Evolutionary conservation across 192 early-diverging fungal species (phyloP).

Genomic region (Obelidium mucronatum): DNA sequence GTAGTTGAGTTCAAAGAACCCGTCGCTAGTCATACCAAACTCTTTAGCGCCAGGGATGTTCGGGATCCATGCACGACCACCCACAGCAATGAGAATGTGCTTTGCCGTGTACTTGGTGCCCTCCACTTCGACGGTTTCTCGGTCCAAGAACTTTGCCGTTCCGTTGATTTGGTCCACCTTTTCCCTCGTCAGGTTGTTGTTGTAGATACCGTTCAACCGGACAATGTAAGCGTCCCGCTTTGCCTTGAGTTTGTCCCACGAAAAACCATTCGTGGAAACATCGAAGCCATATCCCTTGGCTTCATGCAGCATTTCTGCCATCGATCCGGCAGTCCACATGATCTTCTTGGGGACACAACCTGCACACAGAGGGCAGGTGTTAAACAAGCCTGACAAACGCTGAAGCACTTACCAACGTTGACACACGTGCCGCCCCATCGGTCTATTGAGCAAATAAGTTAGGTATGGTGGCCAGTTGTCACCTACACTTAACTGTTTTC

Average conservation of each 20-base stretch:
- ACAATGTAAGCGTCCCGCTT: slow-evolving; percentile 96
- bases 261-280: slow-evolving; percentile 64
- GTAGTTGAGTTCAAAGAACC: slow-evolving; percentile 92
- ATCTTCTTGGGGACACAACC: slow-evolving; percentile 74
- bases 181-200: slow-evolving; percentile 87
- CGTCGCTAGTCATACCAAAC: slow-evolving; percentile 89
- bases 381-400: background rate
- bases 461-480: background rate
- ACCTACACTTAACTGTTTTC: slow-evolving; percentile 57
- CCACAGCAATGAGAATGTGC: slow-evolving; percentile 92
- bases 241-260: slow-evolving; percentile 84
- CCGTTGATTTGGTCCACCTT: slow-evolving; percentile 85
- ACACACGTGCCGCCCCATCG: slow-evolving; percentile 82
- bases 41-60: slow-evolving; percentile 78
- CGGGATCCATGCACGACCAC: slow-evolving; percentile 73
- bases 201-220: slow-evolving; percentile 97
- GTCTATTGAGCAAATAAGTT: slow-evolving; percentile 21
- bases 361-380: slow-evolving; percentile 13
- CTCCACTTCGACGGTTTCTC: slow-evolving; percentile 71
- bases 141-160: slow-evolving; percentile 81
- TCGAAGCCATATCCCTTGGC: slow-evolving; percentile 92
- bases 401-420: slow-evolving; percentile 74
- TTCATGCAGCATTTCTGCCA: slow-evolving; percentile 88
- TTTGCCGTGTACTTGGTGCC: slow-evolving; percentile 58
- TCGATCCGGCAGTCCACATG: slow-evolving; percentile 93